Base-by-base conservation (phyloP, 1,139 yeast genomes). In the Nematodospora anomalae region DNA sequence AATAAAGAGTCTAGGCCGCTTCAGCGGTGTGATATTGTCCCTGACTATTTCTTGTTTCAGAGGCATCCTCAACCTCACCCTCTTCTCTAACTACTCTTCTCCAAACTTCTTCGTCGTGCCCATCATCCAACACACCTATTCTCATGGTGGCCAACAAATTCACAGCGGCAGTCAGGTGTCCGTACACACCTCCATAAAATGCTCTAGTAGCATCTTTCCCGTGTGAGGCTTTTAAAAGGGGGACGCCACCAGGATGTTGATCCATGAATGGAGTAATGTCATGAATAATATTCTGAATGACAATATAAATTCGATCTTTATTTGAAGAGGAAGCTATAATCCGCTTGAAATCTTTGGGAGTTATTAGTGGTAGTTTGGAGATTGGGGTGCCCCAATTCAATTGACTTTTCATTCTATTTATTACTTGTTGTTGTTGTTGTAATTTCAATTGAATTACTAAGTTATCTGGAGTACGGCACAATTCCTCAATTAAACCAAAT, bases 51-150 rank as follows among this genome's bases (percentile, higher is more conserved):
- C 54, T 53, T 7, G 52, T 47, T 7, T 53, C 57, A 8, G 51
- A 44, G 6, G 50, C 45, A 5, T 62, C 66, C 22, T 45, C 50
- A 4, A 58, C 57, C 16, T 62, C 65, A 5, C 71, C 67, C 44
- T 69, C 74, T 45, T 71, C 76, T 16, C 54, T 51, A 3, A 60
- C 74, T 5, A 68, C 73, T 32, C 74, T 50, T 44, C 74, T 74
- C 97, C 96, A 89, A 13, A 86, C 87, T 49, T 86, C 86, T 43
- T 81, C 86, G 47, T 86, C 90, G 49, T 85, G 76, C 4, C 89
- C 87, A n/a, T 87, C 85, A 46, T 89, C 86, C 29, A 81, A 58
- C 13, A 78, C 79, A 0, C 86, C 89, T 14, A 83, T 76, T 49
- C 90, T 64, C 90, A 83, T 82, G 0, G 89, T 83, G 1, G 89